Percentiles rank a stretch among this genome's conserved stretches.
Conservation (phyloP, 495 filamentous ascomycete genomes). For the Bathelium albidoporum region DNA sequence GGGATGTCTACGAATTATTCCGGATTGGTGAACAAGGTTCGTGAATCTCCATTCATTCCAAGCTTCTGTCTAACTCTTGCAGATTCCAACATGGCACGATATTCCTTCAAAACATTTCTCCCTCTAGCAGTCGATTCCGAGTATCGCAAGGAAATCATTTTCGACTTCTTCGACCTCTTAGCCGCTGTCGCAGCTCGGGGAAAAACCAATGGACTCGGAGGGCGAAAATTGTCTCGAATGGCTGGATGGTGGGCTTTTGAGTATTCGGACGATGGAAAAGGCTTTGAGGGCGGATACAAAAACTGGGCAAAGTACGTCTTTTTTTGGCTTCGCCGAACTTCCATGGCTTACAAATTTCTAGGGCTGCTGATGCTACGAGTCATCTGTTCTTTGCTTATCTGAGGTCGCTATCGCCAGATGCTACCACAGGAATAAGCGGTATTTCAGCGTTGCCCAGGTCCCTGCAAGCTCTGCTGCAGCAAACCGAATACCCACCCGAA, state of each 20-base stretch:
- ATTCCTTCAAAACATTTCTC: constrained; percentile 93
- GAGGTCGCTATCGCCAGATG: constrained; percentile 75
- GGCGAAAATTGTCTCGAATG: constrained; percentile 86
- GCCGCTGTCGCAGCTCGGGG: constrained; percentile 72
- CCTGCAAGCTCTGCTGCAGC: constrained; percentile 76
- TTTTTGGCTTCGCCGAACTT: neutral
- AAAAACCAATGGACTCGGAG: constrained; percentile 87
- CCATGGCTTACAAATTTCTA: constrained; percentile 31
- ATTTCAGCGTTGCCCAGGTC: constrained; percentile 83
- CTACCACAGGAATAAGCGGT: constrained; percentile 53
- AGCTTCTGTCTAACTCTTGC: constrained; percentile 12
- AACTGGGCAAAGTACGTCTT: constrained; percentile 56
- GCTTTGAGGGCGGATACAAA: constrained; percentile 93
- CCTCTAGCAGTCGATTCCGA: constrained; percentile 87
- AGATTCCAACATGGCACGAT: constrained; percentile 88
- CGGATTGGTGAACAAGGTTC: constrained; percentile 87
- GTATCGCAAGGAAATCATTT: constrained; percentile 76
- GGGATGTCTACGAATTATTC: constrained; percentile 96
- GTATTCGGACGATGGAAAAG: constrained; percentile 68
- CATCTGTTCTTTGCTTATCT: constrained; percentile 98
- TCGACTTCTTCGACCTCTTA: constrained; percentile 92
- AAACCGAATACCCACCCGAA: constrained; percentile 90
- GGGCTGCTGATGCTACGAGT: constrained; percentile 88
- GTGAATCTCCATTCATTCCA: neutral
- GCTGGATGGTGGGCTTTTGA: constrained; percentile 99